phyloP scores from a whole-genome alignment of 495 filamentous ascomycete species.

The Antarctomyces pellizariae region DNA sequence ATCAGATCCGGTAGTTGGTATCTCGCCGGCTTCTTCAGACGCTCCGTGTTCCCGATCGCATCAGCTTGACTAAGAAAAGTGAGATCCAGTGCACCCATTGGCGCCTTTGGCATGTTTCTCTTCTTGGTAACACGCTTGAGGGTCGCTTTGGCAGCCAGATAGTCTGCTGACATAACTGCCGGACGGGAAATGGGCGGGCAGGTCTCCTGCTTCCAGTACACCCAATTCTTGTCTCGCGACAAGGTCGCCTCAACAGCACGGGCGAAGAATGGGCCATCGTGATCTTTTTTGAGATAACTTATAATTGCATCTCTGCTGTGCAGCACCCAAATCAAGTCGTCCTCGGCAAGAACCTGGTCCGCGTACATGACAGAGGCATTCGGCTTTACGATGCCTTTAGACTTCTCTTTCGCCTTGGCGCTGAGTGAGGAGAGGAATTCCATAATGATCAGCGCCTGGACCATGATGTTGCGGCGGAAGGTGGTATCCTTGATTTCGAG shows the following conservation, averaged over 20 bases:
- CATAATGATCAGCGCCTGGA: conserved; percentile 81
- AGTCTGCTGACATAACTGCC: conserved; percentile 38
- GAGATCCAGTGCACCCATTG: conserved; percentile 48
- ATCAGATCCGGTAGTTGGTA: conserved; percentile 22
- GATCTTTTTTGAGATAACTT: conserved; percentile 50
- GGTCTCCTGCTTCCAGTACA: conserved; percentile 85
- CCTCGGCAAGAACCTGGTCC: conserved; percentile 46
- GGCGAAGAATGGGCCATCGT: conserved; percentile 78
- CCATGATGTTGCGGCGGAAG: conserved; percentile 77
- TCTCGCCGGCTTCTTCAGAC: conserved; percentile 21
- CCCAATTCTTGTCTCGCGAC: conserved; percentile 92
- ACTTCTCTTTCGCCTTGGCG: conserved; percentile 54
- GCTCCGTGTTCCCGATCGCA: conserved; percentile 20
- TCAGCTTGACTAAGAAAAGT: conserved; percentile 49
- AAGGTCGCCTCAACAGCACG: conserved; percentile 92
- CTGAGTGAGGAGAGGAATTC: conserved; percentile 83
- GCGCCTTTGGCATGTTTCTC: conserved; percentile 38
- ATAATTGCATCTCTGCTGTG: conserved; percentile 51
- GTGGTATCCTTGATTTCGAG: conserved; percentile 89
- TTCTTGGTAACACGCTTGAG: conserved; percentile 39
- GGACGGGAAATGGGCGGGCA: conserved; percentile 68
- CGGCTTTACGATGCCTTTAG: conserved; percentile 31
- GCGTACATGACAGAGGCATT: conserved; percentile 77
- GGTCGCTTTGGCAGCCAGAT: conserved; percentile 36
- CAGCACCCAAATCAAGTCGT: conserved; percentile 68